These are phyloP conservation scores for Crithidia sp. DNA, from an alignment of 208 protist species.

Conservation along the genomic window DNA sequence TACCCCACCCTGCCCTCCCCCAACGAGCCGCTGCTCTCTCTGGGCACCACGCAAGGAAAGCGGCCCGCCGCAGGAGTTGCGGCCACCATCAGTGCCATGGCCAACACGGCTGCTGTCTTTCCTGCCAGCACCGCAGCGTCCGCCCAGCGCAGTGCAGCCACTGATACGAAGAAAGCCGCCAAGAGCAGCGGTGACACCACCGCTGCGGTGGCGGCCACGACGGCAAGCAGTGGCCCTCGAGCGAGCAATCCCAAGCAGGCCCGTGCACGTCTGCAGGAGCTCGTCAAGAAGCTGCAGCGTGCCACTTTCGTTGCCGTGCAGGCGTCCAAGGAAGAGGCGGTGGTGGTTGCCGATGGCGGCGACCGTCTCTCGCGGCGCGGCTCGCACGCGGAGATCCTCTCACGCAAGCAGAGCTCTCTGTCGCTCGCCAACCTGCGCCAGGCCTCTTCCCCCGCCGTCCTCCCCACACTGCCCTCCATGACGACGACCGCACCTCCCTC, in stretches of 20 bases:
- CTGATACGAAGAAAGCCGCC: background rate
- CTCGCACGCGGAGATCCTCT: background rate
- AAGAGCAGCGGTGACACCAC: background rate
- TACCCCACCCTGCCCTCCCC: conserved; percentile 34
- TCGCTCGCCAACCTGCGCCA: background rate
- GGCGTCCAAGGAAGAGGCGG: conserved; percentile 12
- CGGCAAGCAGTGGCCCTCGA: background rate
- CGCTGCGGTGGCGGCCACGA: background rate
- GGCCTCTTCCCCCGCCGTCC: background rate
- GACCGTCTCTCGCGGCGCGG: conserved; percentile 1
- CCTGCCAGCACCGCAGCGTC: too few species aligned
- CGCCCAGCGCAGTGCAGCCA: background rate
- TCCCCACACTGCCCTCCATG: background rate
- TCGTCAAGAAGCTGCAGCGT: conserved; percentile 28
- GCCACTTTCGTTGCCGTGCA: conserved; percentile 17
- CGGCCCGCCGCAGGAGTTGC: background rate
- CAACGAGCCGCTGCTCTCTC: background rate
- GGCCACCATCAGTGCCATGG: background rate
- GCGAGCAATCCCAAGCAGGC: conserved; percentile 17
- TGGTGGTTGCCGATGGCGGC: background rate
- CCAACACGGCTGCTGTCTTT: too few species aligned
- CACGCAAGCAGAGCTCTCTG: background rate
- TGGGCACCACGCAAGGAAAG: background rate
- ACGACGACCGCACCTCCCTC: background rate
- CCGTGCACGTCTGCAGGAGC: conserved; percentile 16